Base-by-base conservation (phyloP, 176 grass and related monocot species). In the Luzula sylvatica region DNA sequence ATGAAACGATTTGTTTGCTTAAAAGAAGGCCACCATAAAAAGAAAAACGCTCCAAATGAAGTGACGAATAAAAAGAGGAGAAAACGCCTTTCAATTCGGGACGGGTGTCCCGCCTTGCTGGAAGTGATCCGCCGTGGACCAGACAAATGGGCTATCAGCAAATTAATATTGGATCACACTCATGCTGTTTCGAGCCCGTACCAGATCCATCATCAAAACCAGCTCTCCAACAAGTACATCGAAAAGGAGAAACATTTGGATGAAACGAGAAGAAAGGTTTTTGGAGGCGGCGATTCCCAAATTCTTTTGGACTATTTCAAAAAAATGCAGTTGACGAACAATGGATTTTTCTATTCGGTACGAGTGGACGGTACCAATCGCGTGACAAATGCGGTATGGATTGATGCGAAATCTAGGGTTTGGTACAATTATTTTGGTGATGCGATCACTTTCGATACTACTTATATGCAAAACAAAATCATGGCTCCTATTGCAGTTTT, bases 11-110 rank as follows among this genome's bases (percentile, higher is more conserved):
- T 96, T 73, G 90, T 96, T 44, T 96, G 90, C 65, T 41, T 96
- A 56, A 96, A 96, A 69, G 90, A 96, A 69, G 90, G 90, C n/a
- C 90, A 96, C 58, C 84, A 96, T 54, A 96, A 82, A 64, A 88
- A 96, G 64, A 88, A 96, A 66, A 58, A 52, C 15, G 20, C 29
- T 21, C 23, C 38, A 28, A 41, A 64, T 16, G 78, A 76, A 0
- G 53, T 46, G 15, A 64, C 23, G 27, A 67, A 69, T 55, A 88
- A 89, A 71, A 86, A 89, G 62, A 85, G 71, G 65, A 72, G 90
- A 44, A 95, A 88, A 32, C 90, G 90, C 0, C 32, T 86, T 39
- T 96, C 90, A 15, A 96, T 96, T 29, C 42, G 90, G 39, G 90
- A 96, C 28, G 90, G 90, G 8, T 96, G 90, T 50, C 90, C 90